Evolutionary conservation across 23 red algal species (phyloP).

Genomic region (Gracilaria caudata): DNA sequence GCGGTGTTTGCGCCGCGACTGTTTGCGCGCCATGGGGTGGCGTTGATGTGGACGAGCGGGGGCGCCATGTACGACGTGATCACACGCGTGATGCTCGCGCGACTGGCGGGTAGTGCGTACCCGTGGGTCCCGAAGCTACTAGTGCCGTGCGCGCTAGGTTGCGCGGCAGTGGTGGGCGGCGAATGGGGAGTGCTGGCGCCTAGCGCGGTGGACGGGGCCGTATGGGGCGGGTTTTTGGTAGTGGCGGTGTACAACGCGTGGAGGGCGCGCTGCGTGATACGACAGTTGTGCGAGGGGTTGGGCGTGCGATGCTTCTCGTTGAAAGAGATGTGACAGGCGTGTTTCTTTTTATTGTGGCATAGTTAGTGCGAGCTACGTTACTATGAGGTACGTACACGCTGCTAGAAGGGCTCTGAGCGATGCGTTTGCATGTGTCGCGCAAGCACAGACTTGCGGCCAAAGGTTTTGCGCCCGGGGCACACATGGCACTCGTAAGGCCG

Average conservation of each 20-base stretch:
- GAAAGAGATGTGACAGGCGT: neutral
- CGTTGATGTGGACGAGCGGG: conserved; percentile 69
- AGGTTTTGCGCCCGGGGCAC: conserved; percentile 46
- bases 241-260: conserved; percentile 52
- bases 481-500: conserved; percentile 56
- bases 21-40: conserved; percentile 23
- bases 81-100: conserved; percentile 83
- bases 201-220: neutral
- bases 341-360: neutral
- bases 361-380: conserved; percentile 15
- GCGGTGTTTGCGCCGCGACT: conserved; percentile 45
- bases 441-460: conserved; percentile 57
- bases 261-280: conserved; percentile 63
- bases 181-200: neutral
- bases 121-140: conserved; percentile 47
- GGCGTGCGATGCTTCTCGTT: conserved; percentile 71
- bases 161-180: conserved; percentile 53
- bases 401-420: conserved; percentile 3
- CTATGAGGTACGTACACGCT: neutral
- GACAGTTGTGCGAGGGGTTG: conserved; percentile 67
- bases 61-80: conserved; percentile 78
- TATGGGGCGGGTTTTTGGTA: conserved; percentile 13
- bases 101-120: conserved; percentile 63
- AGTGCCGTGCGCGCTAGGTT: conserved; percentile 27
- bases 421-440: conserved; percentile 59